Conservation (phyloP, 78 protist species). For the slime mould (Dictyostelium discoideum) region DNA sequence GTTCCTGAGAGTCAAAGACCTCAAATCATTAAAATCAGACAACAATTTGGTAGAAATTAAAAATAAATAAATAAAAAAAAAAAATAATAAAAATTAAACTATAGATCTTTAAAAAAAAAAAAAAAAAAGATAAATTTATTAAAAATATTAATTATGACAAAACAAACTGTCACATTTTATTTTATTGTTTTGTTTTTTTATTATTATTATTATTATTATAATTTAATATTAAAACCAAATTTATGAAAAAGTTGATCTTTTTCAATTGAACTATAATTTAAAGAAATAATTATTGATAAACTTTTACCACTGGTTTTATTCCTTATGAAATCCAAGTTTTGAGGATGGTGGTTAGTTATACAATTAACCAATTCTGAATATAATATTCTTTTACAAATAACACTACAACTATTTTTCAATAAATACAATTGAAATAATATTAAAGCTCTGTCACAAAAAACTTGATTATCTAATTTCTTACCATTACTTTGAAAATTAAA, state of each 20-base stretch:
- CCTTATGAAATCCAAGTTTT: background rate
- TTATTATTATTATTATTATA: too few species aligned
- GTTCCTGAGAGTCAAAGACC: background rate
- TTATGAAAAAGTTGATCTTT: background rate
- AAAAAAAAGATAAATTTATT: too few species aligned
- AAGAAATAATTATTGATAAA: background rate
- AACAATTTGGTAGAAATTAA: background rate
- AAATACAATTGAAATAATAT: background rate
- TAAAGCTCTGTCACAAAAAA: background rate
- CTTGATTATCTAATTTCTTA: background rate
- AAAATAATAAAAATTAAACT: background rate
- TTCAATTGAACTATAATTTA: background rate
- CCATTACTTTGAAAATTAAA: background rate
- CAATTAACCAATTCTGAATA: background rate
- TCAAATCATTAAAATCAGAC: slow-evolving; percentile 30
- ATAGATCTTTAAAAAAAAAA: background rate
- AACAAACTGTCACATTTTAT: too few species aligned
- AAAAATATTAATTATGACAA: too few species aligned
- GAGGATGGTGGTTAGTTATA: background rate
- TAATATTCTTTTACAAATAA: background rate
- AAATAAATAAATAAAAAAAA: background rate
- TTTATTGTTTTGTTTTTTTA: too few species aligned
- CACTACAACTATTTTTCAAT: background rate
- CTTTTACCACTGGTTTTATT: background rate
- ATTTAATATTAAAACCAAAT: background rate